Conservation (phyloP, 2,329 filamentous ascomycete species). For the Metarhizium guizhouense region DNA sequence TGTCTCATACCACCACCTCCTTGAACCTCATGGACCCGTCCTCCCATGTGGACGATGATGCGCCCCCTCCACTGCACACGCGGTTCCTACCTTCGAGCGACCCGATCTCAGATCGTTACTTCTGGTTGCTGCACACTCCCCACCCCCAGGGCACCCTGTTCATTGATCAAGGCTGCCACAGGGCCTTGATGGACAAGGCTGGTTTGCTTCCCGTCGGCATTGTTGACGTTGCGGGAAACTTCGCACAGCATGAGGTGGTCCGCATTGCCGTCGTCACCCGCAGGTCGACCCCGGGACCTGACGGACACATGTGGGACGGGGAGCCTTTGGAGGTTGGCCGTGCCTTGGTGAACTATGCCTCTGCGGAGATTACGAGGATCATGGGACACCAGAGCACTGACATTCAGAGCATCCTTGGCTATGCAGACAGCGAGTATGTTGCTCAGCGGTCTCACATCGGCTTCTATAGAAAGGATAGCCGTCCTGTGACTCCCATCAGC, state of each 20-base stretch:
- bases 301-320: conserved; percentile 40
- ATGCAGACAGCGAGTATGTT: conserved; percentile 91
- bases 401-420: conserved; percentile 73
- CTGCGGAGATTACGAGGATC: conserved; percentile 72
- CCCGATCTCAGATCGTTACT: conserved; percentile 86
- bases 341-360: conserved; percentile 88
- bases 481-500: conserved; percentile 40
- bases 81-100: conserved; percentile 79
- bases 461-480: conserved; percentile 51
- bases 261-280: conserved; percentile 72
- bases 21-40: conserved; percentile 23
- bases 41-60: conserved; percentile 13
- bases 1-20: conserved; percentile 34
- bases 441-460: conserved; percentile 82
- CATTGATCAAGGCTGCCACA: conserved; percentile 83
- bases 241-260: conserved; percentile 88
- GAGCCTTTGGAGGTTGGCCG: conserved; percentile 68
- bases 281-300: conserved; percentile 27
- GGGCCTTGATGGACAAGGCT: conserved; percentile 72
- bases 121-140: conserved; percentile 93
- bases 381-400: conserved; percentile 76
- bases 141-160: conserved; percentile 84
- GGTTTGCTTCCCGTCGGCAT: conserved; percentile 87
- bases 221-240: conserved; percentile 78
- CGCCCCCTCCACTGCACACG: conserved; percentile 61